These are phyloP conservation scores for Neopestalotiopsis sp. DNA, from an alignment of 2,329 filamentous ascomycete species.

Conservation along the genomic window DNA sequence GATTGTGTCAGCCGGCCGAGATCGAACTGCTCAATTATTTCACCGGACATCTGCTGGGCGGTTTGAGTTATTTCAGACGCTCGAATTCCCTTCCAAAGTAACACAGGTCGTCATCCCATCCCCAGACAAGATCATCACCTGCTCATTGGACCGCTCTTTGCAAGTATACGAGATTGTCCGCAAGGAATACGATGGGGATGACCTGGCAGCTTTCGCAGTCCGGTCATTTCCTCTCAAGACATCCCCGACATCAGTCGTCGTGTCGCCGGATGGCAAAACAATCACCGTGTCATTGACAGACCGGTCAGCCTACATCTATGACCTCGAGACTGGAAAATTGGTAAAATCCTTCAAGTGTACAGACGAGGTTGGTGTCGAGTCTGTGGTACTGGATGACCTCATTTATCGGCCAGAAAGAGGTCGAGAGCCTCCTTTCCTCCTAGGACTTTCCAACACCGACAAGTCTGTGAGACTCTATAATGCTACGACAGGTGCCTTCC, in stretches of 20 bases:
- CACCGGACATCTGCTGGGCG: conserved; percentile 57
- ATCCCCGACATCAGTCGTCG: conserved; percentile 83
- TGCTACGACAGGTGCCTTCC: conserved; percentile 72
- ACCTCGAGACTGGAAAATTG: conserved; percentile 71
- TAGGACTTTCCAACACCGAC: conserved; percentile 92
- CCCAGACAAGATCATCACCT: conserved; percentile 79
- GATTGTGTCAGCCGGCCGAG: conserved; percentile 83
- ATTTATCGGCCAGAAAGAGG: conserved; percentile 63
- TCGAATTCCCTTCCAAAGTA: conserved; percentile 91
- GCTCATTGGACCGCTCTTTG: conserved; percentile 85
- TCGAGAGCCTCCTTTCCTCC: conserved; percentile 67
- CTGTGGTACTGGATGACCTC: conserved; percentile 82
- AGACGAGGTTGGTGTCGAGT: conserved; percentile 79
- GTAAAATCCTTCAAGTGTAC: conserved; percentile 79
- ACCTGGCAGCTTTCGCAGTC: conserved; percentile 77
- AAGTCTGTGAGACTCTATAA: conserved; percentile 95
- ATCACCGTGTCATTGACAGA: conserved; percentile 66
- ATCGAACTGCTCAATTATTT: conserved; percentile 95
- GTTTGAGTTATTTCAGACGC: conserved; percentile 85
- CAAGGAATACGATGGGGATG: conserved; percentile 66
- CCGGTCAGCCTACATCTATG: conserved; percentile 64
- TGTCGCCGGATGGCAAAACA: conserved; percentile 65
- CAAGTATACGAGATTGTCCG: conserved; percentile 80
- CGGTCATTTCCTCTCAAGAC: conserved; percentile 83
- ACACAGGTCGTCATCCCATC: conserved; percentile 75